Evolutionary conservation across 805 yeast genomes (phyloP), one percentile per base, ranked within the genome.

Genomic region (Ogataea allantospora): DNA sequence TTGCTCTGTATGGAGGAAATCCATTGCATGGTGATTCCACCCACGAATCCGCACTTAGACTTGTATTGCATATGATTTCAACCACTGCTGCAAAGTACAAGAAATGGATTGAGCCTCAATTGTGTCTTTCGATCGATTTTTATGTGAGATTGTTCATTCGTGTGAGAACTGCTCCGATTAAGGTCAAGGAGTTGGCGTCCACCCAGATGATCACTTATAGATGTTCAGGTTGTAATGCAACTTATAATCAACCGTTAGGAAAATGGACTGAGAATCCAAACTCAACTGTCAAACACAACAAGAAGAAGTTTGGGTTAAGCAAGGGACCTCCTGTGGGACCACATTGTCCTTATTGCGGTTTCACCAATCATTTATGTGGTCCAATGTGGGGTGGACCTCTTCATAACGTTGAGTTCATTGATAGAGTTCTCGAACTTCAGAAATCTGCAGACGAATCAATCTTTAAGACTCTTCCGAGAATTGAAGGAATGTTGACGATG

Each of bases 371-470:
- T 57, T 58, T 93, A 23, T 88, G 91, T 6, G 99, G 99, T 4
- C 99, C 99, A 43, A 85, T 93, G 96, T 93, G 95, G 85, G 88
- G 80, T 8, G 95, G 88, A 0, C 68, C 73, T 6, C 61, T 93
- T 40, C 98, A 91, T 54, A 74, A 83, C 54, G 57, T 60, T 17
- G 77, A 72, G 13, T 93, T 91, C 53, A 68, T 91, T 28, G 68
- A 76, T 18, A 75, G 68, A 47, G 71, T 89, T 30, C 68, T 87
- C 38, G 67, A 70, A 62, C 78, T 47, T 74, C 80, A 53, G 54
- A 37, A 40, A 3, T 17, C 64, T 55, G 71, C 78, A 15, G 78
- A 73, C 38, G 69, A 70, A 18, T 73, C 69, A 5, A 68, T 74
- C 0, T 93, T 87, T 59, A 83, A 83, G 32, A 93, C 99, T 0